phyloP scores from a whole-genome alignment of 1,284 basidiomycete genomes.

The Tylopilus sp. region DNA sequence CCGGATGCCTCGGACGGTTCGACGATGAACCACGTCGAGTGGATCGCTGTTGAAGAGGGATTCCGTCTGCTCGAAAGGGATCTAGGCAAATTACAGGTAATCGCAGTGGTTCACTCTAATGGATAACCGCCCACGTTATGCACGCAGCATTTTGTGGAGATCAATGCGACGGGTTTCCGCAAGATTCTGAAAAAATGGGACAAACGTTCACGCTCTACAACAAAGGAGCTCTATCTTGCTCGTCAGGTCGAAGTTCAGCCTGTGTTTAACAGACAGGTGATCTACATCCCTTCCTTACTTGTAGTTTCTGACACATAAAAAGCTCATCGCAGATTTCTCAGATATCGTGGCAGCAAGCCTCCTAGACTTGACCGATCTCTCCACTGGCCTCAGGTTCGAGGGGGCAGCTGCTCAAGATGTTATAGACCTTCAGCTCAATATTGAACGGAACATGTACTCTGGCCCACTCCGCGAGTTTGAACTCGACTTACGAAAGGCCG shows the following conservation, averaged over 20 bases:
- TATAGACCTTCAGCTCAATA: constrained; percentile 69
- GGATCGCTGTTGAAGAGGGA: constrained; percentile 93
- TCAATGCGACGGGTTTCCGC: constrained; percentile 96
- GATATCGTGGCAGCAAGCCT: constrained; percentile 94
- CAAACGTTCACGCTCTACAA: constrained; percentile 91
- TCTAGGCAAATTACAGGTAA: constrained; percentile 92
- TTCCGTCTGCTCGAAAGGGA: constrained; percentile 95
- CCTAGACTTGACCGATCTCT: constrained; percentile 86
- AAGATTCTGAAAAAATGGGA: constrained; percentile 99
- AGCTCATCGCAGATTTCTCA: constrained; percentile 91
- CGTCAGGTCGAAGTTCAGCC: constrained; percentile 99
- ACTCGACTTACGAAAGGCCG: constrained; percentile 76
- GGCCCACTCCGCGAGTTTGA: constrained; percentile 87
- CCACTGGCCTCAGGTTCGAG: constrained; percentile 72
- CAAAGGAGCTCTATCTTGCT: constrained; percentile 94
- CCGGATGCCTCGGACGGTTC: constrained; percentile 61
- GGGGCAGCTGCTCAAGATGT: constrained; percentile 58
- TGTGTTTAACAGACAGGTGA: constrained; percentile 92
- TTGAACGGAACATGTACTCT: constrained; percentile 56
- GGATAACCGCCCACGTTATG: constrained; percentile 20
- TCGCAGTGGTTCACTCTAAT: constrained; percentile 22
- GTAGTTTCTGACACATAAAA: constrained; percentile 13
- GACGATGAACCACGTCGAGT: constrained; percentile 76
- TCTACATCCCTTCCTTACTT: neutral
- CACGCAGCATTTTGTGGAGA: constrained; percentile 90